phyloP scores from a whole-genome alignment of 2,329 filamentous ascomycete genomes.

The Diaporthe ilicicola region DNA sequence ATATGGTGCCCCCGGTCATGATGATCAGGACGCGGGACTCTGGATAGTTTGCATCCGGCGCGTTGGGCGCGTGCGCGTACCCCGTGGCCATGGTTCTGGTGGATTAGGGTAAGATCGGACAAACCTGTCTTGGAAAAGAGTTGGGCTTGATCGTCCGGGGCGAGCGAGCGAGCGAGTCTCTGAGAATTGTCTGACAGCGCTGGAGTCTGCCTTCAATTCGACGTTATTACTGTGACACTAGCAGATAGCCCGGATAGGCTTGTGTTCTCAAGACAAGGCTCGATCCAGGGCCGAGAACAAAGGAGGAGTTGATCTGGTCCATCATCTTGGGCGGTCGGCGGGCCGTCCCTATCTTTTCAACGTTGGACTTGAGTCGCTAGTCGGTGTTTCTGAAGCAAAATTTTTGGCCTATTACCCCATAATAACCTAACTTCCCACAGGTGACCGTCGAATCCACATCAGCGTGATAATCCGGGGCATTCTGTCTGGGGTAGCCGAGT shows the following conservation, averaged over 20 bases:
- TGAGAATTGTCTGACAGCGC: neutral
- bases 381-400: conserved; percentile 6
- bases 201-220: neutral
- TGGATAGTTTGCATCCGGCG: conserved; percentile 52
- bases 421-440: conserved; percentile 33
- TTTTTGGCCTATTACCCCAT: conserved; percentile 33
- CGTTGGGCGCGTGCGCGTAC: conserved; percentile 8
- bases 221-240: neutral
- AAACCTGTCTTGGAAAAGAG: neutral
- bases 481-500: conserved; percentile 10
- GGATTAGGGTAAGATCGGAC: neutral
- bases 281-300: neutral
- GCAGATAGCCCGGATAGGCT: neutral
- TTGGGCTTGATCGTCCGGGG: neutral
- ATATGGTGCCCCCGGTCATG: conserved; percentile 90
- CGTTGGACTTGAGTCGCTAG: conserved; percentile 22
- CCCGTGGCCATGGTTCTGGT: conserved; percentile 6
- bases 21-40: conserved; percentile 88
- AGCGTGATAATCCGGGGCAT: conserved; percentile 6
- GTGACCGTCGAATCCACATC: conserved; percentile 20
- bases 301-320: neutral
- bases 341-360: conserved; percentile 28
- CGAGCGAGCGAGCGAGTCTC: neutral
- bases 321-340: neutral
- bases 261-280: neutral